Evolutionary conservation across 192 early-diverging fungal genomes (phyloP), one percentile per base, ranked within the genome.

Genomic region (Coemansia sp.): DNA sequence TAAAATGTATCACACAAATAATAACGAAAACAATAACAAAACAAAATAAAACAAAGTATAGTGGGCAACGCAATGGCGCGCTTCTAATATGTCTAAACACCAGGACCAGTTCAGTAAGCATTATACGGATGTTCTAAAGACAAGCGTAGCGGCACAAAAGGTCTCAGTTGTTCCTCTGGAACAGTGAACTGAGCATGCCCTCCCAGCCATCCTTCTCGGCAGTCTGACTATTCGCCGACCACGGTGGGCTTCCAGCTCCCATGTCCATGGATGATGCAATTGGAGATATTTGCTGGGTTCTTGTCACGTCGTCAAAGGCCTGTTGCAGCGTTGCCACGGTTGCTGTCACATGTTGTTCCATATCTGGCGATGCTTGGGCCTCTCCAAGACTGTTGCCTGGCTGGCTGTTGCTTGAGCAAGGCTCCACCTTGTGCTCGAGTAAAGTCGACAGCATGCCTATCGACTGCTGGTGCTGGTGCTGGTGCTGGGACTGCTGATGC

Each of bases 251-350:
- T 23, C 56, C 38, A 16, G 23, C 13, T 7, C 12, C 39, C 56
- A 41, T 13, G 8, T 5, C 16, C 39, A 37, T 5, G 6, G 32
- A 12, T 11, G 32, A 3, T 37, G 39, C 16, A 11, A 66, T n/a
- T 5, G 76, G 42, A 9, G 75, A 54, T 37, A 26, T 43, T 13
- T 59, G 45, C n/a, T 59, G 56, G 49, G 37, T 38, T 21, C 50
- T 19, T 23, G 6, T 18, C n/a, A 44, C 47, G 48, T 75, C 67
- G 56, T 68, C 65, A 41, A 70, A 70, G 5, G 61, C 56, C 19
- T 58, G 16, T 9, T 56, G 40, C 18, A 79, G 71, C 7, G 70
- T 40, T 48, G 64, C 68, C 49, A 79, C 37, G 26, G 71, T 69
- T 23, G 68, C 41, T 0, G 68, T 37, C 40, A 72, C 75, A 18